Evolutionary conservation across 148 eudicot species (phyloP), one percentile per base, ranked within the genome.

Genomic region (Amaranthus cruentus): DNA sequence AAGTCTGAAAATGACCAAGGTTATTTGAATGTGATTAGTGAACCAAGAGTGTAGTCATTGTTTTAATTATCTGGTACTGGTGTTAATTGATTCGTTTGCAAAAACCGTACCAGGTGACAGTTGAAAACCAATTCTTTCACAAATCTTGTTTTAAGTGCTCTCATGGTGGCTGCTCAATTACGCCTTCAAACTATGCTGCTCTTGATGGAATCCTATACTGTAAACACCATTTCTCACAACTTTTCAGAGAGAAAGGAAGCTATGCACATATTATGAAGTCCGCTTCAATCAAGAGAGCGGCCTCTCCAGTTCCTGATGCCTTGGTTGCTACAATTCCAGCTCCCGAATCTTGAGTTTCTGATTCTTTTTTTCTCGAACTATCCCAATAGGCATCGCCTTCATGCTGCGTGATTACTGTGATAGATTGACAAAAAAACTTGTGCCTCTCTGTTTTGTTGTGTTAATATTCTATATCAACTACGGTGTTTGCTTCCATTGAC

Each of bases 161-260:
- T 55, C 91, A 87, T 9, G 97, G 95, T 14, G 95, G 97, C 61
- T 91, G 98, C 73, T 81, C 90, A 8, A 59, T 93, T 60, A 73
- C 97, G 50, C 98, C 94, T 58, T 93, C 98, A 79, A 91, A 88
- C 62, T 93, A 93, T 74, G 97, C 98, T 21, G 95, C 98, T 60
- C 86, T 93, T 47, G 89, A 93, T 38, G 98, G 98, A 52, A 73
- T 84, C 28, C 77, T 93, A 49, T 93, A 93, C 73, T 93, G 98
- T 75, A 91, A 88, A 62, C 97, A 92, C 64, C 98, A 93, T 80
- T 93, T 93, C 80, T 91, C 97, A 2, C 98, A 93, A 83, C 95
- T 93, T 59, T 93, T 93, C 71, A 93, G 88, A 86, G 98, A 91
- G 86, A 93, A 93, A 71, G 98, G 97, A 8, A 93, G 92, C 84